Percentiles rank a stretch among this genome's conserved stretches.
Evolutionary conservation across 805 yeast species (phyloP).

Genomic region (Ogataea salicorniae): DNA sequence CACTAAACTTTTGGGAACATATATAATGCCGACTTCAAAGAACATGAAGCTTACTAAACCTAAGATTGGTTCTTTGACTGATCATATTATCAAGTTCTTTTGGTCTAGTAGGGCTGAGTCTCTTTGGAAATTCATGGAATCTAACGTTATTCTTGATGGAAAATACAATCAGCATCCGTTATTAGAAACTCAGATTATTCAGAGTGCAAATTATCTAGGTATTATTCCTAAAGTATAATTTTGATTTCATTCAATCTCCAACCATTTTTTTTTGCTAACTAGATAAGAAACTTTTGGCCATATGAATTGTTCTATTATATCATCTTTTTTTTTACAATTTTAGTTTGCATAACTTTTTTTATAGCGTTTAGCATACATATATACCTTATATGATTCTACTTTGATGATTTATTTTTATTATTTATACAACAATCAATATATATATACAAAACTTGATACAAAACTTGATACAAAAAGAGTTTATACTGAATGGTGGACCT

Average conservation of each 20-base stretch:
- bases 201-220: slow-evolving; percentile 17
- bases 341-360: not conserved
- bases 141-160: slow-evolving; percentile 1
- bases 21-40: slow-evolving; percentile 3
- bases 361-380: too few relatives aligned
- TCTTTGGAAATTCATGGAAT: slow-evolving; percentile 21
- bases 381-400: too few relatives aligned
- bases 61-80: slow-evolving; percentile 24
- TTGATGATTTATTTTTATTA: too few relatives aligned
- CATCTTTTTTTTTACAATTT: too few relatives aligned
- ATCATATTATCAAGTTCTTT: slow-evolving; percentile 27
- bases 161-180: not conserved
- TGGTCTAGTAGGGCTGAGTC: slow-evolving; percentile 23
- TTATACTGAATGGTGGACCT: too few relatives aligned
- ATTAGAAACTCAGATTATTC: slow-evolving; percentile 15
- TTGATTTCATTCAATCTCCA: too few relatives aligned
- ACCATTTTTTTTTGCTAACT: too few relatives aligned
- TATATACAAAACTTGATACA: too few relatives aligned
- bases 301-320: too few relatives aligned
- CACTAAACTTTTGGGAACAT: slow-evolving; percentile 8
- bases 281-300: too few relatives aligned
- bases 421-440: too few relatives aligned
- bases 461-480: too few relatives aligned
- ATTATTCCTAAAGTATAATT: slow-evolving; percentile 3
- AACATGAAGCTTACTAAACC: slow-evolving; percentile 10